A percentile compares a stretch with the other conserved stretches of the same genome.
phyloP scores from a whole-genome alignment of 331 rosid species.

The Pyrus hybrid region DNA sequence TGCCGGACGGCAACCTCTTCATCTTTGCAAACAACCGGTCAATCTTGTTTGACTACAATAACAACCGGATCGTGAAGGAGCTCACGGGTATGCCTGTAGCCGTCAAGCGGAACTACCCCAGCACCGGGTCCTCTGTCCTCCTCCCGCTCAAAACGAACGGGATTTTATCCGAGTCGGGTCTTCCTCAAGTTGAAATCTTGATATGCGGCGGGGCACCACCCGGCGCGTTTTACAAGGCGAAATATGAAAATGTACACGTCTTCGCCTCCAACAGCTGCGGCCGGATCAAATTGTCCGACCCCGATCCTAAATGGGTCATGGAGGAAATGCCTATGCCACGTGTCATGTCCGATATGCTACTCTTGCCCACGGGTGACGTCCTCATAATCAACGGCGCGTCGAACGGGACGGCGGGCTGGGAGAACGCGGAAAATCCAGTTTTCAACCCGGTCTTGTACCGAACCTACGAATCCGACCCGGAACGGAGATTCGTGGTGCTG shows the following conservation, averaged over 20 bases:
- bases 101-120: constrained; percentile 57
- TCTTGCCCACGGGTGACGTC: constrained; percentile 54
- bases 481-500: constrained; percentile 24
- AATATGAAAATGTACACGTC: constrained; percentile 3
- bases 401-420: constrained; percentile 79
- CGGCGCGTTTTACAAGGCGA: constrained; percentile 35
- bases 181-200: constrained; percentile 48
- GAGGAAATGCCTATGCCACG: constrained; percentile 66
- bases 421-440: constrained; percentile 45
- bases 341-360: constrained; percentile 63
- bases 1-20: constrained; percentile 68
- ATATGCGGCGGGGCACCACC: constrained; percentile 64
- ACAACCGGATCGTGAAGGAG: constrained; percentile 23
- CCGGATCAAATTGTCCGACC: constrained; percentile 40
- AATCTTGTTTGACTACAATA: constrained; percentile 33
- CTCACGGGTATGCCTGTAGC: constrained; percentile 42
- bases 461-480: constrained; percentile 12
- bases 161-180: not conserved
- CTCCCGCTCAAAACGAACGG: constrained; percentile 33
- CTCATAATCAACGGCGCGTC: constrained; percentile 58
- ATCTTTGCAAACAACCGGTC: constrained; percentile 61
- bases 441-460: constrained; percentile 39
- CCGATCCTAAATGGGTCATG: constrained; percentile 51
- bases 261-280: constrained; percentile 55
- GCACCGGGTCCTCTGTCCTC: constrained; percentile 68